Percentiles rank a stretch among this genome's conserved stretches.
These are phyloP conservation scores for Schwanniomyces sp. DNA, from an alignment of 805 yeast species.

Conservation along the genomic window DNA sequence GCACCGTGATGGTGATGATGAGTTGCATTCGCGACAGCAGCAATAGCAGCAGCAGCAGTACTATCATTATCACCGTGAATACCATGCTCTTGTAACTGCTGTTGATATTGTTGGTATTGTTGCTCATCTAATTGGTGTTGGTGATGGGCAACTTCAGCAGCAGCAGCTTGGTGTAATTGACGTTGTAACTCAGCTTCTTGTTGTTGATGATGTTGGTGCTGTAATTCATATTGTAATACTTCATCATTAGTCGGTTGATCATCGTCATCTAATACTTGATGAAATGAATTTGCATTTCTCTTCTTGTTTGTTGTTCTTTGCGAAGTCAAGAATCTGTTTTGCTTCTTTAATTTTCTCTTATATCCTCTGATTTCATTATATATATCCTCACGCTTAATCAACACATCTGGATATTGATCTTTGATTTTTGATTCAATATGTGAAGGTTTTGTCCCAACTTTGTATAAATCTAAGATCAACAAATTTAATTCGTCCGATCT, in stretches of 20 bases:
- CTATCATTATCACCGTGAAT: conserved; percentile 20
- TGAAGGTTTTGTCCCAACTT: conserved; percentile 55
- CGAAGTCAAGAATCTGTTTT: conserved; percentile 24
- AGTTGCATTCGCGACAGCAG: conserved; percentile 38
- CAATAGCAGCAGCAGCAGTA: conserved; percentile 40
- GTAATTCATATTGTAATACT: conserved; percentile 13
- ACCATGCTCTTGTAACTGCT: conserved; percentile 23
- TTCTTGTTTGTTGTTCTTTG: conserved; percentile 16
- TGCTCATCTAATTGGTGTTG: conserved; percentile 24
- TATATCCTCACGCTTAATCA: conserved; percentile 57
- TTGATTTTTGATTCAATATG: conserved; percentile 52
- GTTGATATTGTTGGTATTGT: conserved; percentile 25
- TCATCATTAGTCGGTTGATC: conserved; percentile 16
- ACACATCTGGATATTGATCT: conserved; percentile 52
- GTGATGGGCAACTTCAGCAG: conserved; percentile 22
- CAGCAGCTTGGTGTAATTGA: conserved; percentile 23
- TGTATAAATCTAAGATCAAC: conserved; percentile 51
- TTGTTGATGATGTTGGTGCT: conserved; percentile 19
- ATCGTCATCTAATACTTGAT: conserved; percentile 18
- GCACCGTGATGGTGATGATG: conserved; percentile 21
- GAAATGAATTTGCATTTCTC: conserved; percentile 25
- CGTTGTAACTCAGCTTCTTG: conserved; percentile 23
- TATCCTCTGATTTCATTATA: conserved; percentile 58
- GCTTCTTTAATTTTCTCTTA: conserved; percentile 50
- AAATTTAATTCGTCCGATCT: conserved; percentile 52